Conservation (phyloP, 495 filamentous ascomycete genomes). For the Pyronema omphalodes region DNA sequence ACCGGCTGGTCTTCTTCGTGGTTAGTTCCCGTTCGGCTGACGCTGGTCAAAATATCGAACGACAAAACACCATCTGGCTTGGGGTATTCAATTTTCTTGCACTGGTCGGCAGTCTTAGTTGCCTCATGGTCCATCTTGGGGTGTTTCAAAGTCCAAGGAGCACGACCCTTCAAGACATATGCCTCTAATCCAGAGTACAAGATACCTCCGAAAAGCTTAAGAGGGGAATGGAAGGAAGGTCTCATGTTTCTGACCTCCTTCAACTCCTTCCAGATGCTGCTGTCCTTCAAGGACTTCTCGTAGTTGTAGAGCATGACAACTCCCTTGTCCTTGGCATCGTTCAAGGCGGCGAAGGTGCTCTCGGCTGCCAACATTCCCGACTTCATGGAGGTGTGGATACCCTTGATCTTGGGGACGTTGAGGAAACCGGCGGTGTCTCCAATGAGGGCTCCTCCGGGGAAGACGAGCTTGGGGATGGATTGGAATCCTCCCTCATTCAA, state of each 20-base stretch:
- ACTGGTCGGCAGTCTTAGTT: constrained; percentile 64
- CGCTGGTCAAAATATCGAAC: constrained; percentile 90
- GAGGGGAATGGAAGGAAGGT: constrained; percentile 69
- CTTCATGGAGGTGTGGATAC: constrained; percentile 94
- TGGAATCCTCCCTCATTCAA: constrained; percentile 95
- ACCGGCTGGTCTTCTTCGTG: constrained; percentile 98
- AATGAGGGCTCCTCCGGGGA: constrained; percentile 89
- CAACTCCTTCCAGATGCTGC: constrained; percentile 82
- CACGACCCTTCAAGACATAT: constrained; percentile 62
- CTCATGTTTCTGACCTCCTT: constrained; percentile 95
- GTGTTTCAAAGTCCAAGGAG: constrained; percentile 89
- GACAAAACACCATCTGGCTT: constrained; percentile 88
- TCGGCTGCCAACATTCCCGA: constrained; percentile 94
- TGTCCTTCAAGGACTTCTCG: constrained; percentile 73
- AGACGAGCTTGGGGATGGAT: constrained; percentile 88
- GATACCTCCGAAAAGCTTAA: constrained; percentile 76
- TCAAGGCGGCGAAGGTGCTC: constrained; percentile 60
- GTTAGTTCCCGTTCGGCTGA: constrained; percentile 88
- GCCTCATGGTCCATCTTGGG: constrained; percentile 50
- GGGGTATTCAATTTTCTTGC: constrained; percentile 79
- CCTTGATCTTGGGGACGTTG: constrained; percentile 97
- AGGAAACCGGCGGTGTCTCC: constrained; percentile 93
- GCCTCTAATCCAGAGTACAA: constrained; percentile 88
- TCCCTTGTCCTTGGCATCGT: constrained; percentile 34
- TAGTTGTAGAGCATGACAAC: constrained; percentile 89